phyloP scores from a whole-genome alignment of 2,329 filamentous ascomycete species.

The Calonectria pseudoturangicola region DNA sequence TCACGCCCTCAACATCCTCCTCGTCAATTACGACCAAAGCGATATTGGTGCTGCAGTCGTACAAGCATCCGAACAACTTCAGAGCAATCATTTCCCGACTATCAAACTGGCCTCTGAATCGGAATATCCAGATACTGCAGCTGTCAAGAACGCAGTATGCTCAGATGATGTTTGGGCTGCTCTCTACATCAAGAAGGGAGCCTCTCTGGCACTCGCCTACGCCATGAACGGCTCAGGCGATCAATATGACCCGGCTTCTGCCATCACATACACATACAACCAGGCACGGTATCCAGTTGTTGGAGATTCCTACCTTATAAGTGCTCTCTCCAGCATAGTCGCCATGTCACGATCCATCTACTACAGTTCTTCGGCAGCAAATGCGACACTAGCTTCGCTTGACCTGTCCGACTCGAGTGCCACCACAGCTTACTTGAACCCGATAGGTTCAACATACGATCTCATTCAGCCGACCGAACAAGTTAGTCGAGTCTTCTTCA shows the following conservation, averaged over 20 bases:
- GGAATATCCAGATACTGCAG: not conserved
- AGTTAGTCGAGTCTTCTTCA: slow-evolving; percentile 23
- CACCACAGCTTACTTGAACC: slow-evolving; percentile 20
- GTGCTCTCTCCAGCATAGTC: not conserved
- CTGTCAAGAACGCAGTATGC: slow-evolving; percentile 26
- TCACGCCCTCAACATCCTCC: slow-evolving; percentile 28
- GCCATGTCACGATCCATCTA: slow-evolving; percentile 12
- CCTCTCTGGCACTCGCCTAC: not conserved
- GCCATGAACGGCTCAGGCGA: not conserved
- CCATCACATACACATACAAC: slow-evolving; percentile 23
- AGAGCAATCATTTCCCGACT: slow-evolving; percentile 18
- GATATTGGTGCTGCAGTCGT: not conserved
- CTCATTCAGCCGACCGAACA: slow-evolving; percentile 19
- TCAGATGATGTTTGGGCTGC: slow-evolving; percentile 21
- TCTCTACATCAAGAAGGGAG: slow-evolving; percentile 14
- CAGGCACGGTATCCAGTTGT: slow-evolving; percentile 23
- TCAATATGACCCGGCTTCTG: slow-evolving; percentile 8
- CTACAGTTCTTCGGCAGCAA: not conserved
- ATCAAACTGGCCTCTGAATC: not conserved
- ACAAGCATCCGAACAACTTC: slow-evolving; percentile 5
- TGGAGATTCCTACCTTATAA: slow-evolving; percentile 4
- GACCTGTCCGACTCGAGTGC: not conserved
- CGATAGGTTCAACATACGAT: not conserved
- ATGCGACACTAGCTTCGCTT: slow-evolving; percentile 2
- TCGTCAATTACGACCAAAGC: slow-evolving; percentile 29